Conservation (phyloP, 108 stramenopile genomes). For the Nannochloropsis gaditana region DNA sequence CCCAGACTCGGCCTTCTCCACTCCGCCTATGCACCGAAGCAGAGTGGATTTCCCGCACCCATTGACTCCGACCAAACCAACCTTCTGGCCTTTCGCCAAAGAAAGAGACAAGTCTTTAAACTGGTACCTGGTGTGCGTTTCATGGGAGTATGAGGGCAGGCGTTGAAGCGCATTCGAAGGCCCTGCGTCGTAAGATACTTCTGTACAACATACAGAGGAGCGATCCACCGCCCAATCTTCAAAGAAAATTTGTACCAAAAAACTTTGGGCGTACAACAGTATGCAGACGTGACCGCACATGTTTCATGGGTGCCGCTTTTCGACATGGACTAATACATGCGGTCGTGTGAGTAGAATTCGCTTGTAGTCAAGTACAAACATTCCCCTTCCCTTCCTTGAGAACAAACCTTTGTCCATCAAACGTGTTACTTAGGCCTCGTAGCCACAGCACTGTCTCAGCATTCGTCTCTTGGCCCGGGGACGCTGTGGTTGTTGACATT, state of each 20-base stretch:
- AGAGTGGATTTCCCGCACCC: conserved; percentile 53
- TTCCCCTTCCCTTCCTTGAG: conserved; percentile 25
- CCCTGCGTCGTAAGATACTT: background rate
- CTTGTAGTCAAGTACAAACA: background rate
- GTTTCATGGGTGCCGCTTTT: too few species aligned
- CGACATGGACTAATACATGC: too few species aligned
- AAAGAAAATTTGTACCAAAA: too few species aligned
- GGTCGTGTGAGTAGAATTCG: too few species aligned
- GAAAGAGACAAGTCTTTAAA: conserved; percentile 18
- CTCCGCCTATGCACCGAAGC: conserved; percentile 45
- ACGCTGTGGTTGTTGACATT: background rate
- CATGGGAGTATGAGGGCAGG: background rate
- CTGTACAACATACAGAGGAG: too few species aligned
- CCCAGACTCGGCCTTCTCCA: conserved; percentile 39
- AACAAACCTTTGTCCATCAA: conserved; percentile 43
- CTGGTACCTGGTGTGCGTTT: background rate
- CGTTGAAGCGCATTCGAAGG: background rate
- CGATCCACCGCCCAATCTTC: too few species aligned
- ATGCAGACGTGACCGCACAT: too few species aligned
- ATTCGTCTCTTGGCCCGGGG: conserved; percentile 30
- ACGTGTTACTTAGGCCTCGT: conserved; percentile 42
- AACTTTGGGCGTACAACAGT: too few species aligned
- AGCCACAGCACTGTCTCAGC: conserved; percentile 33
- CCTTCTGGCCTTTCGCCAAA: conserved; percentile 40
- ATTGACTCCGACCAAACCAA: conserved; percentile 52